These are phyloP conservation scores for Tricholoma furcatifolium DNA, from an alignment of 768 basidiomycete species.

Conservation along the genomic window DNA sequence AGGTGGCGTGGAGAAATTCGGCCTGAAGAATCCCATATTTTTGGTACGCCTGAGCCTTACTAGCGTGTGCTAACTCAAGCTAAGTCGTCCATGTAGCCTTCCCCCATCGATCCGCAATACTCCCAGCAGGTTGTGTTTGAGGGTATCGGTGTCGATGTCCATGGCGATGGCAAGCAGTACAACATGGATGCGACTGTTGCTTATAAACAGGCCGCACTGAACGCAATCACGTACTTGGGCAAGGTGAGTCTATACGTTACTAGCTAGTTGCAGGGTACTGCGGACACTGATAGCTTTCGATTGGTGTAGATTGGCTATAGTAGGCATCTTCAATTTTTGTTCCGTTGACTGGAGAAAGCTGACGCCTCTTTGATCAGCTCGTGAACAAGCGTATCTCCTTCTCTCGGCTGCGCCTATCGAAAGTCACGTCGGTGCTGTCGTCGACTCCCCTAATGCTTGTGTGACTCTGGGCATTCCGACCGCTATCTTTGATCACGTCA, in stretches of 20 bases:
- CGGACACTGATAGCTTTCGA: conserved; percentile 1
- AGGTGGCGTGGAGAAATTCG: conserved; percentile 71
- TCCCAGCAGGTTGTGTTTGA: conserved; percentile 76
- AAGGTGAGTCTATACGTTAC: conserved; percentile 41
- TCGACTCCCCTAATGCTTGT: conserved; percentile 78
- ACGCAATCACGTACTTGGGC: conserved; percentile 70
- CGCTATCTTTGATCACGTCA: conserved; percentile 74
- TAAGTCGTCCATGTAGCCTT: conserved; percentile 44
- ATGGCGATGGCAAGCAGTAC: conserved; percentile 74
- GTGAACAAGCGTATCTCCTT: conserved; percentile 76
- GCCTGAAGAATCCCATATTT: conserved; percentile 73
- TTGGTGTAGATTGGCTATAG: conserved; percentile 69
- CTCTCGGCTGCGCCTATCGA: conserved; percentile 66
- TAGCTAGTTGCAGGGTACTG: not conserved
- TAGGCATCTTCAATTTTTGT: conserved; percentile 30
- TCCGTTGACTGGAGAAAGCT: not conserved
- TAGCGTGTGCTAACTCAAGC: not conserved
- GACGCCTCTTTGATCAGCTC: conserved; percentile 38
- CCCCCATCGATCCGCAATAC: conserved; percentile 74
- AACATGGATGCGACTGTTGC: conserved; percentile 81
- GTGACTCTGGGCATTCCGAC: conserved; percentile 72
- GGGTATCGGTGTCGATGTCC: conserved; percentile 71
- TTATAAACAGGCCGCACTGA: conserved; percentile 78
- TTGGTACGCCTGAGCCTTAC: conserved; percentile 37
- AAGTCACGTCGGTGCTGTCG: conserved; percentile 63